Conservation (phyloP, 2,329 filamentous ascomycete genomes). For the Colletotrichum musae region DNA sequence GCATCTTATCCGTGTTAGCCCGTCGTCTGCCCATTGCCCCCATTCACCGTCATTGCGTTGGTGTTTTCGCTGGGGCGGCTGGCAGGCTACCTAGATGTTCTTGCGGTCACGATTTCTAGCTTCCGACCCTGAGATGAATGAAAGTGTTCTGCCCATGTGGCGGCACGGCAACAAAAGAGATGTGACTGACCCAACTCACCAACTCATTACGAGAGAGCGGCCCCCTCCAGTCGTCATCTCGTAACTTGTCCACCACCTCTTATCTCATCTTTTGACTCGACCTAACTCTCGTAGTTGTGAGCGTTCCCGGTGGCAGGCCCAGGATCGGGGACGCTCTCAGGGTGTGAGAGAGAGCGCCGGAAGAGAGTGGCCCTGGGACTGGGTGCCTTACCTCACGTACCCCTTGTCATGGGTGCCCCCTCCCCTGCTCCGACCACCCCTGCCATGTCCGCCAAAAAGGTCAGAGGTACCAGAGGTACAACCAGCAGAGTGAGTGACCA, state of each 20-base stretch:
- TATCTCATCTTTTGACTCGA: slow-evolving; percentile 9
- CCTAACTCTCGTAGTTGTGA: slow-evolving; percentile 8
- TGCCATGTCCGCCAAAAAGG: slow-evolving; percentile 29
- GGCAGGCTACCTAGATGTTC: background rate
- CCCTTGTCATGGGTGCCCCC: slow-evolving; percentile 22
- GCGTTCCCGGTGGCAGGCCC: slow-evolving; percentile 4
- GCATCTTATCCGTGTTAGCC: slow-evolving; percentile 8
- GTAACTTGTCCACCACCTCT: slow-evolving; percentile 11
- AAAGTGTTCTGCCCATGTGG: slow-evolving; percentile 32
- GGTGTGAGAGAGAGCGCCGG: background rate
- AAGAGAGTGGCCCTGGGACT: slow-evolving; percentile 10
- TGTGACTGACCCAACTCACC: slow-evolving; percentile 27
- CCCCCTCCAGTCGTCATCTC: background rate
- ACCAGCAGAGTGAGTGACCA: slow-evolving; percentile 24
- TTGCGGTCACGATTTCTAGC: slow-evolving; percentile 2
- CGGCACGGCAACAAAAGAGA: slow-evolving; percentile 10
- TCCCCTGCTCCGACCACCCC: slow-evolving; percentile 10
- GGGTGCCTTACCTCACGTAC: slow-evolving; percentile 10
- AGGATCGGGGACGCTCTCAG: background rate
- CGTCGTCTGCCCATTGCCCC: slow-evolving; percentile 19
- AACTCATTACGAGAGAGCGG: slow-evolving; percentile 5
- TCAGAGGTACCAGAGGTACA: slow-evolving; percentile 30
- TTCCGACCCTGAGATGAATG: background rate
- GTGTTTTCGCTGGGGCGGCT: slow-evolving; percentile 1
- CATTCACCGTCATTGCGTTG: slow-evolving; percentile 6